Conservation (phyloP, 108 stramenopile genomes). For the Hondaea fermentalgiana region DNA sequence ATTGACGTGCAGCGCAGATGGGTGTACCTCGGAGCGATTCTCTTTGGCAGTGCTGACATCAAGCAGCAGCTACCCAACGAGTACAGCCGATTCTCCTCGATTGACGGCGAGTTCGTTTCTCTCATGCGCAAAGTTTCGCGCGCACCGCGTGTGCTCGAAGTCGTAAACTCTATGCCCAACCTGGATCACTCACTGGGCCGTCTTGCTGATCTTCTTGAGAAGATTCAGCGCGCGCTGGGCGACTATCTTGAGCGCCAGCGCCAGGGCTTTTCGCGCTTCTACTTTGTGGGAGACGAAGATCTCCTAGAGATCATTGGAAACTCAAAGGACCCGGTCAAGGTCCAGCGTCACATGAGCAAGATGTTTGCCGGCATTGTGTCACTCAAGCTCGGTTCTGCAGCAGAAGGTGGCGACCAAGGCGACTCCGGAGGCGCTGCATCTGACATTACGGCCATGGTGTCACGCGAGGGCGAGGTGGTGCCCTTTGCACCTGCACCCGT, state of each 20-base stretch:
- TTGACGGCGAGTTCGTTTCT: conserved; percentile 81
- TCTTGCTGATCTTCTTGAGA: conserved; percentile 69
- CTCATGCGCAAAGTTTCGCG: conserved; percentile 63
- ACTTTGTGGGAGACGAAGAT: conserved; percentile 98
- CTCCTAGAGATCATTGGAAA: conserved; percentile 95
- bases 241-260: conserved; percentile 92
- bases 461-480: conserved; percentile 91
- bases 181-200: conserved; percentile 80
- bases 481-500: conserved; percentile 58
- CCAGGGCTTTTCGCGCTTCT: conserved; percentile 86
- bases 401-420: too few species aligned
- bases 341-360: conserved; percentile 82
- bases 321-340: conserved; percentile 77
- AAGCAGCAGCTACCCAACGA: conserved; percentile 86
- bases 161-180: conserved; percentile 72
- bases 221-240: conserved; percentile 89
- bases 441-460: conserved; percentile 50
- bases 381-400: background rate
- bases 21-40: conserved; percentile 93
- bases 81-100: conserved; percentile 85
- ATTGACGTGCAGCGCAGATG: conserved; percentile 91
- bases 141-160: conserved; percentile 53
- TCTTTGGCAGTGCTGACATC: conserved; percentile 75
- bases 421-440: background rate
- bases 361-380: conserved; percentile 90